A percentile compares a stretch with the other conserved stretches of the same genome.
Evolutionary conservation across 2,329 filamentous ascomycete species (phyloP).

Genomic region (Orbilia javanica): DNA sequence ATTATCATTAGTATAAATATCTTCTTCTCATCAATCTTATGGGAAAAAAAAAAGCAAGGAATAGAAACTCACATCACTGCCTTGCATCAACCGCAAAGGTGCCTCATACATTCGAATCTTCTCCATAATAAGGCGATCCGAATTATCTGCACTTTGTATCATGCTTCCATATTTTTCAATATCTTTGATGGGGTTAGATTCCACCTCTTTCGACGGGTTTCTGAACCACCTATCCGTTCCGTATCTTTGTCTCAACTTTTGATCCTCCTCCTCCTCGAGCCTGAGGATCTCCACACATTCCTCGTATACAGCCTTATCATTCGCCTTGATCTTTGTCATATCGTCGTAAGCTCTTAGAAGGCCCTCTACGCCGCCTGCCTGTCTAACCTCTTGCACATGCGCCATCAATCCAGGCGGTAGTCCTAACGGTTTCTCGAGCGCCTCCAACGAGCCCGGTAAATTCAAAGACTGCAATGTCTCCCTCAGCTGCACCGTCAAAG

Average conservation of each 20-base stretch:
- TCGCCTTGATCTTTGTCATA: slow-evolving; percentile 87
- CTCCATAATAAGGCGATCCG: slow-evolving; percentile 78
- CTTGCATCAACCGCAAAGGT: slow-evolving; percentile 76
- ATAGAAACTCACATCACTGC: slow-evolving; percentile 40
- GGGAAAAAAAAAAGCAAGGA: too few species aligned
- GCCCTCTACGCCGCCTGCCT: slow-evolving; percentile 85
- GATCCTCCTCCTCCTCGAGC: slow-evolving; percentile 86
- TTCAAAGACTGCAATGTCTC: slow-evolving; percentile 84
- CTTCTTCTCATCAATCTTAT: not conserved
- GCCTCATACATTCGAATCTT: slow-evolving; percentile 83
- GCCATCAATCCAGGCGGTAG: slow-evolving; percentile 86
- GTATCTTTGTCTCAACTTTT: slow-evolving; percentile 78
- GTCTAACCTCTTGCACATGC: slow-evolving; percentile 92
- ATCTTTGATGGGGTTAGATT: slow-evolving; percentile 79
- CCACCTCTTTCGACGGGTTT: slow-evolving; percentile 76
- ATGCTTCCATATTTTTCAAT: slow-evolving; percentile 87
- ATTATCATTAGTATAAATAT: not conserved
- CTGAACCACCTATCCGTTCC: slow-evolving; percentile 89
- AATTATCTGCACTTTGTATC: slow-evolving; percentile 78
- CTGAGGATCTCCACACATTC: slow-evolving; percentile 84
- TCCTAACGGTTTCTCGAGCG: slow-evolving; percentile 92
- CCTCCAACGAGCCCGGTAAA: slow-evolving; percentile 90
- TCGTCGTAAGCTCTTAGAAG: slow-evolving; percentile 85
- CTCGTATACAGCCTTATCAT: slow-evolving; percentile 81
- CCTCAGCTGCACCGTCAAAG: slow-evolving; percentile 82